Percentiles rank a stretch among this genome's conserved stretches.
Conservation (phyloP, 192 early-diverging fungal species). For the Coemansia sp. region DNA sequence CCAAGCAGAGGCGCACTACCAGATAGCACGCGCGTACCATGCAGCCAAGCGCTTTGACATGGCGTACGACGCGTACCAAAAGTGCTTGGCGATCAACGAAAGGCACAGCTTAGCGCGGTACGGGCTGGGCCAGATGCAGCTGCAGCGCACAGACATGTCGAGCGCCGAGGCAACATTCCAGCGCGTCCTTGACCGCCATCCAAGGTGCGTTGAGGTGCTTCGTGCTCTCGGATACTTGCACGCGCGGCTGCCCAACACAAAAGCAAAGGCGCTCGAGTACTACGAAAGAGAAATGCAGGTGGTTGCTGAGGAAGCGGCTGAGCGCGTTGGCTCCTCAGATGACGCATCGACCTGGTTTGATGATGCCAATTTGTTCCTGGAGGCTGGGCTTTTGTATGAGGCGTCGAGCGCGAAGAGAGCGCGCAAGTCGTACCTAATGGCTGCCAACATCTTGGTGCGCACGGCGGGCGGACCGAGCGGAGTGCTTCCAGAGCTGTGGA, state of each 20-base stretch:
- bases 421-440: constrained; percentile 44
- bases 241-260: constrained; percentile 61
- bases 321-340: constrained; percentile 35
- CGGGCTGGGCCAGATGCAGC: constrained; percentile 74
- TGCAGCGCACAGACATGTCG: constrained; percentile 53
- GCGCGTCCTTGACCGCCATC: constrained; percentile 59
- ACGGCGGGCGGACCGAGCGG: constrained; percentile 28
- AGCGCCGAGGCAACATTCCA: constrained; percentile 58
- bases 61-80: constrained; percentile 68
- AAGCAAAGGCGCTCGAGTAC: constrained; percentile 64
- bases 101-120: constrained; percentile 69
- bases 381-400: constrained; percentile 68
- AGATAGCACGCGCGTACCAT: constrained; percentile 59
- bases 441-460: constrained; percentile 26
- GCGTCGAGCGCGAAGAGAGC: constrained; percentile 54
- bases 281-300: constrained; percentile 65
- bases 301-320: constrained; percentile 55
- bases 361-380: constrained; percentile 59
- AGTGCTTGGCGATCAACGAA: constrained; percentile 66
- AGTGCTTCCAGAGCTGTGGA: constrained; percentile 67
- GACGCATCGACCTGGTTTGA: constrained; percentile 15
- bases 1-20: constrained; percentile 64
- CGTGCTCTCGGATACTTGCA: constrained; percentile 64
- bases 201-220: constrained; percentile 66
- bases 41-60: constrained; percentile 64